Evolutionary conservation across 2,329 filamentous ascomycete species (phyloP).

Genomic region (Phymatotrichopsis omnivora): DNA sequence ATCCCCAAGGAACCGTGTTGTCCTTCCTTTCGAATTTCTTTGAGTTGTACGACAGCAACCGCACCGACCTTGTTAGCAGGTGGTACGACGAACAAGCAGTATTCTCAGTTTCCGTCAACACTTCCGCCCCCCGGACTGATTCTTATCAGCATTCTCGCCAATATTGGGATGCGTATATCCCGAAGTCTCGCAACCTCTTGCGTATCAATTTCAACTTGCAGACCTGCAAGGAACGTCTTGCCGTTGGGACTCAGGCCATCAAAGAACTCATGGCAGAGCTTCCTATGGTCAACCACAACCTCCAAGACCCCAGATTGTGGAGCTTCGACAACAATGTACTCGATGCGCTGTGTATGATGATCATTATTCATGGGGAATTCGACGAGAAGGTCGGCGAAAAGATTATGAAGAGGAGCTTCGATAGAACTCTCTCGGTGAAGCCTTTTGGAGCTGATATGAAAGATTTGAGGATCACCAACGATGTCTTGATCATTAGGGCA

Average conservation of each 20-base stretch:
- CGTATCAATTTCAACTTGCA: slow-evolving; percentile 47
- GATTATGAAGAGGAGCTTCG: slow-evolving; percentile 64
- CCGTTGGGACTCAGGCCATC: slow-evolving; percentile 55
- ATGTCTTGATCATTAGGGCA: slow-evolving; percentile 63
- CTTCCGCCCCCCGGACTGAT: slow-evolving; percentile 44
- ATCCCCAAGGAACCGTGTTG: slow-evolving; percentile 28
- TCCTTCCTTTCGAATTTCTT: slow-evolving; percentile 47
- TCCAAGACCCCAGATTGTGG: slow-evolving; percentile 62
- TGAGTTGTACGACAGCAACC: slow-evolving; percentile 60
- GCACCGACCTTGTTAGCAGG: slow-evolving; percentile 49
- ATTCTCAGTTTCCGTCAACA: slow-evolving; percentile 68
- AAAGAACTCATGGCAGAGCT: slow-evolving; percentile 57
- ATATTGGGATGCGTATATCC: slow-evolving; percentile 63
- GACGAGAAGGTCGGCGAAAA: slow-evolving; percentile 40
- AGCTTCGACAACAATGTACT: slow-evolving; percentile 50
- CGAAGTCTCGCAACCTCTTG: slow-evolving; percentile 65
- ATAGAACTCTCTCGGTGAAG: slow-evolving; percentile 68
- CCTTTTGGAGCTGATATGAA: slow-evolving; percentile 56
- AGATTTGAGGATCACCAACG: slow-evolving; percentile 67
- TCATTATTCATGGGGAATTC: slow-evolving; percentile 77
- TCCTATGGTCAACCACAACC: slow-evolving; percentile 62
- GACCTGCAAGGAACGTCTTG: slow-evolving; percentile 53
- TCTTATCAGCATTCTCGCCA: slow-evolving; percentile 30
- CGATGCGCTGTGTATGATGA: slow-evolving; percentile 57
- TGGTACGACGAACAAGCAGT: slow-evolving; percentile 68